Percentiles rank a stretch among this genome's conserved stretches.
Conservation (phyloP, 768 basidiomycete species). For the Mycena floridula region DNA sequence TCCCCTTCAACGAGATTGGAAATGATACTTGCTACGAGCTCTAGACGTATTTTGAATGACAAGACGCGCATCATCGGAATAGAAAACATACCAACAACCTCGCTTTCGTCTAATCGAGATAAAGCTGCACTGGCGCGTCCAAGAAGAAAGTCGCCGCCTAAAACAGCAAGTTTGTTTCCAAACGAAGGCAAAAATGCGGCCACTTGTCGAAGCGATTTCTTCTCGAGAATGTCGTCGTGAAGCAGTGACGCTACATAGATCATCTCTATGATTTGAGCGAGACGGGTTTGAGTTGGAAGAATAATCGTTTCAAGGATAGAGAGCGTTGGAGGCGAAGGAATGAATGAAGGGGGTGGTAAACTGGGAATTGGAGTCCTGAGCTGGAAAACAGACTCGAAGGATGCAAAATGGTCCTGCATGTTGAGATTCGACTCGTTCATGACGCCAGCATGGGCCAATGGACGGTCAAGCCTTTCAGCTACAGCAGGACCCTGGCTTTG, state of each 20-base stretch:
- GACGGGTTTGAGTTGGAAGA: conserved; percentile 84
- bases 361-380: conserved; percentile 31
- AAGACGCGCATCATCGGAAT: too few species aligned
- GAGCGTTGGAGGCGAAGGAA: conserved; percentile 21
- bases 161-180: conserved; percentile 92
- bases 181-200: conserved; percentile 54
- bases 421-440: conserved; percentile 89
- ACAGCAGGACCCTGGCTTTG: conserved; percentile 50
- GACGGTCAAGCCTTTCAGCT: conserved; percentile 61
- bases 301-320: too few species aligned
- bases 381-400: conserved; percentile 56
- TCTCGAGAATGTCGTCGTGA: conserved; percentile 87
- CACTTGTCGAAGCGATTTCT: conserved; percentile 51
- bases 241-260: conserved; percentile 92
- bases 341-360: conserved; percentile 8
- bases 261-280: conserved; percentile 98
- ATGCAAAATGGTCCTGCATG: conserved; percentile 72
- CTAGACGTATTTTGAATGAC: too few species aligned
- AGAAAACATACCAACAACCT: too few species aligned
- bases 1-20: conserved; percentile 97
- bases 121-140: conserved; percentile 87
- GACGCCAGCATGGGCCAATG: conserved; percentile 74
- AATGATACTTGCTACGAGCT: conserved; percentile 87
- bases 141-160: conserved; percentile 93
- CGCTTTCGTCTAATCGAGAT: conserved; percentile 75